phyloP scores from a whole-genome alignment of 1,284 basidiomycete genomes.

The Cryptococcus floricola region DNA sequence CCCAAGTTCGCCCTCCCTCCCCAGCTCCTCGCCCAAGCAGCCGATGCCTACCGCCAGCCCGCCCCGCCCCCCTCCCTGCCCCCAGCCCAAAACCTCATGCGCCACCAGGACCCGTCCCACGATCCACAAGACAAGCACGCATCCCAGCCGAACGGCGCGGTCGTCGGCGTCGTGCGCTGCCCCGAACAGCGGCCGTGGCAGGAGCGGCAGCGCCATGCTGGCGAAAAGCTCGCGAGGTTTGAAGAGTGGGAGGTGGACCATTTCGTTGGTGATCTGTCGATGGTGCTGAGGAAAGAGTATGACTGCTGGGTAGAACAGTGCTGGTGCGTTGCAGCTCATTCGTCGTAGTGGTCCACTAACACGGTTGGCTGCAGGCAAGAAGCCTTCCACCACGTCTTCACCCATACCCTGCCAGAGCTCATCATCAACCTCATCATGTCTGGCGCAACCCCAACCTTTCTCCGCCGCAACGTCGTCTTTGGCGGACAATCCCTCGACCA shows the following conservation, averaged over 20 bases:
- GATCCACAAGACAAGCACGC: conserved; percentile 6
- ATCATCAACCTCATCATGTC: conserved; percentile 47
- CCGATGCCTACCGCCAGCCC: conserved; percentile 37
- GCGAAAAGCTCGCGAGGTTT: conserved; percentile 27
- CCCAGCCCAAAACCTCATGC: conserved; percentile 28
- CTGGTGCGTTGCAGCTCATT: conserved; percentile 35
- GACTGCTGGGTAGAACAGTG: conserved; percentile 50
- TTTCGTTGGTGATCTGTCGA: conserved; percentile 42
- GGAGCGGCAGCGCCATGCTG: conserved; percentile 28
- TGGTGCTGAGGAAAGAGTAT: conserved; percentile 44
- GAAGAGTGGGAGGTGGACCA: conserved; percentile 41
- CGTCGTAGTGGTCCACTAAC: not conserved
- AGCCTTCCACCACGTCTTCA: conserved; percentile 49
- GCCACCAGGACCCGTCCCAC: conserved; percentile 37
- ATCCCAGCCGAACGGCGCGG: conserved; percentile 8
- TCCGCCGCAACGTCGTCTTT: conserved; percentile 46
- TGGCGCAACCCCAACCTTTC: conserved; percentile 39
- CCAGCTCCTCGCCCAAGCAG: conserved; percentile 31
- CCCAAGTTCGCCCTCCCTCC: conserved; percentile 19
- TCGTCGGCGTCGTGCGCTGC: conserved; percentile 19
- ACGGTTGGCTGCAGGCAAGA: conserved; percentile 39
- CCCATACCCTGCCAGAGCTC: conserved; percentile 43
- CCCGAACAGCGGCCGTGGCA: conserved; percentile 32
- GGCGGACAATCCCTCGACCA: conserved; percentile 45
- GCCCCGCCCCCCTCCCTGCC: conserved; percentile 44